A percentile compares a stretch with the other conserved stretches of the same genome.
Evolutionary conservation across 257 asterid genomes (phyloP).

Genomic region (Scutellaria minor): DNA sequence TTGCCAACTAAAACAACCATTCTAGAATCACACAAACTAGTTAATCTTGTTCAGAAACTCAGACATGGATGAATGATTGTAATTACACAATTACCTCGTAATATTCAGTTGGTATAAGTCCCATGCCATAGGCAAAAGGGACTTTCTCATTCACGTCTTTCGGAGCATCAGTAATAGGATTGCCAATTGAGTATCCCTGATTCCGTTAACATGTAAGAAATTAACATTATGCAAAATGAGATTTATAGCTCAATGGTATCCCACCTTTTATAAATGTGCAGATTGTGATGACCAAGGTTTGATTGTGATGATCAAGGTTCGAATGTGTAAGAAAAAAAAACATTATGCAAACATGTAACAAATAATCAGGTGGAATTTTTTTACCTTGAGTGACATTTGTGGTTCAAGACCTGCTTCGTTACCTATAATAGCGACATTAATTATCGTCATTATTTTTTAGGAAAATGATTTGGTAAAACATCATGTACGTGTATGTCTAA

Average conservation of each 20-base stretch:
- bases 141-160: conserved; percentile 24
- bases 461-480: neutral
- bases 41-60: neutral
- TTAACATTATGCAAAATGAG: neutral
- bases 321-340: too few relatives aligned
- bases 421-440: conserved; percentile 31
- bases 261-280: too few relatives aligned
- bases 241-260: too few relatives aligned
- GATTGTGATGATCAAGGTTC: too few relatives aligned
- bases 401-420: conserved; percentile 46
- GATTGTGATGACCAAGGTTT: too few relatives aligned
- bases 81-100: conserved; percentile 33
- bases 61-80: neutral
- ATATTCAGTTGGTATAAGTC: conserved; percentile 40
- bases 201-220: neutral
- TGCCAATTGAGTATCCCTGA: conserved; percentile 50
- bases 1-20: conserved; percentile 23
- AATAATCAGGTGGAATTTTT: neutral
- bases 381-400: conserved; percentile 47
- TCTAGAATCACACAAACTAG: neutral
- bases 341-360: neutral
- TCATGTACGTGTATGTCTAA: neutral
- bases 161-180: conserved; percentile 28
- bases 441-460: neutral
- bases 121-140: conserved; percentile 44